Evolutionary conservation across 2,329 filamentous ascomycete genomes (phyloP), one percentile per base, ranked within the genome.

Genomic region (Hypoxylon sp.): DNA sequence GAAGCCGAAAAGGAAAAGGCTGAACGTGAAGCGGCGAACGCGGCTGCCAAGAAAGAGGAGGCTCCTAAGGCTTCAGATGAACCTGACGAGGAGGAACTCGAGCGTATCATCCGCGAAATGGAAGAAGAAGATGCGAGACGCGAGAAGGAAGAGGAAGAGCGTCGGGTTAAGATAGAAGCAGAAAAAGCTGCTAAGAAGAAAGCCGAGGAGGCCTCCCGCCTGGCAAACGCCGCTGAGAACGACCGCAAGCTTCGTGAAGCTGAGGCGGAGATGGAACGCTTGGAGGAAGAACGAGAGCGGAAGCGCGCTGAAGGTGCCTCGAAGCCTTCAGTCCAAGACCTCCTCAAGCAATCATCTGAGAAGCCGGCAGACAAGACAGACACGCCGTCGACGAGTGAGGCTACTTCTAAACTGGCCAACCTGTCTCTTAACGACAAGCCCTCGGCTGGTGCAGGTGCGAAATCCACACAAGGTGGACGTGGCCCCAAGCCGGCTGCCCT

Each of bases 401-500:
- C 84, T 30, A 75, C 82, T 31, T 79, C 82, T 68, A 89, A 89
- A 77, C 79, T 88, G 25, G 83, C 85, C 30, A 84, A 80, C 67
- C 82, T 89, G 69, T 86, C 81, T 68, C 80, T 89, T 78, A 70
- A 79, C 78, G 71, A 77, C 71, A 91, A 90, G 79, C 79, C 84
- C 17, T 80, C 86, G 49, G 83, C 84, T 63, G 83, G 83, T 33
- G 85, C 72, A 77, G 64, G 77, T 76, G 65, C 74, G 72, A 91
- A 90, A 79, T 78, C 85, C 20, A 81, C 86, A 53, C 84, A 85
- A 65, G 83, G 84, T 46, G 87, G 89, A 81, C 89, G 84, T 63
- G 82, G 81, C 46, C 79, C 85, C 66, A 98, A 97, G 86, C 95
- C 96, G 55, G 90, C 92, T 66, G 91, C 93, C 49, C 90, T 99